Evolutionary conservation across 495 filamentous ascomycete genomes (phyloP), one percentile per base, ranked within the genome.

Genomic region (Patellaria atrata): DNA sequence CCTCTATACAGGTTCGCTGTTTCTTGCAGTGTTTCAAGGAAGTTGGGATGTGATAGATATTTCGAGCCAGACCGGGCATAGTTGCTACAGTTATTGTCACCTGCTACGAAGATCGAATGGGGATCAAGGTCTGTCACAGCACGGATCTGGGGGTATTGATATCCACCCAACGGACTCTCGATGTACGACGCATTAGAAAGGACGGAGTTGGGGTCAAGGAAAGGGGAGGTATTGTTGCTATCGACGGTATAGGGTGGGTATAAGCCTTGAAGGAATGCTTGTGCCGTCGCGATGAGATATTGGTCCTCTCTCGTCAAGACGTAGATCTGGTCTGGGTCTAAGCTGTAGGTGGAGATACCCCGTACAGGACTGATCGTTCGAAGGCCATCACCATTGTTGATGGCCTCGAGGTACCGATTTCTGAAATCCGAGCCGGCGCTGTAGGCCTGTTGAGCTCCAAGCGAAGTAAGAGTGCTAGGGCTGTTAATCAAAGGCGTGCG

Each of bases 181-280:
- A 71, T 52, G n/a, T 43, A 45, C 16, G 64, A 64, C 34, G 69
- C 69, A 56, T 85, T 75, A 17, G 75, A 69, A 4, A 84, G 58
- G 7, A 57, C 38, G 16, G 51, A 56, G 5, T 50, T 45, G 28
- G 55, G 60, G 30, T 54, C 45, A 1, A 48, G 23, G 9, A 47
- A 20, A 30, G 65, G 61, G 15, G 57, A 47, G 13, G 62, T 55
- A 29, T 52, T 54, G n/a, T n/a, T n/a, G 9, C 51, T 44, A 12
- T 58, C 51, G 13, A 54, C 45, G 14, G 70, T 61, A 30, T 42
- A 40, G 2, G 83, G 79, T 11, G 82, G 82, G 49, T 91, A 92
- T 6, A 91, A 60, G 6, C 77, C 82, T 11, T 86, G 79, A 48
- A 87, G 63, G 49, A 87, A 91, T 4, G 73, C 78, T 44, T 75